Evolutionary conservation across 1,284 basidiomycete species (phyloP).

Genomic region (Tilletia walkeri): DNA sequence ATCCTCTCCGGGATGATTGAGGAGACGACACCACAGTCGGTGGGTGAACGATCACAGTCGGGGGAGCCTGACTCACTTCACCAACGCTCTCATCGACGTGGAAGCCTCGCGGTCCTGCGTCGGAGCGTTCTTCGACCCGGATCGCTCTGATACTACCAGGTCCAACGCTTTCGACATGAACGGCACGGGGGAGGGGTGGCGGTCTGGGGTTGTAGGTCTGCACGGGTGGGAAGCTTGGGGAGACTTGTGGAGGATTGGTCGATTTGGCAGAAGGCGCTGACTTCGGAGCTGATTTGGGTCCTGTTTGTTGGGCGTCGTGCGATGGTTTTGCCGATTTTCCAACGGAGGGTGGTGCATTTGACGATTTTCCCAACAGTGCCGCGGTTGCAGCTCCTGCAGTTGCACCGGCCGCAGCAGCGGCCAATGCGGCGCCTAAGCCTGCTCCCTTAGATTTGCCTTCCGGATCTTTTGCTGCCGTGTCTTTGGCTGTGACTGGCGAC

Average conservation of each 20-base stretch:
- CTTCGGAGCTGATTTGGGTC: too few species aligned
- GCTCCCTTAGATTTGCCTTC: too few species aligned
- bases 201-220: not conserved
- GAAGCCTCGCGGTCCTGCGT: not conserved
- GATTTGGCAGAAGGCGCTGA: too few species aligned
- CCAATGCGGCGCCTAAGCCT: too few species aligned
- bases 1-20: not conserved
- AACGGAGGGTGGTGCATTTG: too few species aligned
- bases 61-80: not conserved
- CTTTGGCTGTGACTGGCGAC: too few species aligned
- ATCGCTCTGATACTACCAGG: conserved; percentile 4
- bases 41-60: not conserved
- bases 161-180: conserved; percentile 7
- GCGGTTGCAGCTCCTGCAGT: too few species aligned
- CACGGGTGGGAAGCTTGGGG: not conserved
- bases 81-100: conserved; percentile 1
- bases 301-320: too few species aligned
- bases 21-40: not conserved
- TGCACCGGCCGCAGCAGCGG: too few species aligned
- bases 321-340: too few species aligned
- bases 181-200: not conserved
- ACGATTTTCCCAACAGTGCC: too few species aligned
- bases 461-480: too few species aligned
- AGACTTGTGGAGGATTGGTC: not conserved
- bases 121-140: not conserved